Evolutionary conservation across 2,329 filamentous ascomycete genomes (phyloP).

Genomic region (Triangularia verruculosa): DNA sequence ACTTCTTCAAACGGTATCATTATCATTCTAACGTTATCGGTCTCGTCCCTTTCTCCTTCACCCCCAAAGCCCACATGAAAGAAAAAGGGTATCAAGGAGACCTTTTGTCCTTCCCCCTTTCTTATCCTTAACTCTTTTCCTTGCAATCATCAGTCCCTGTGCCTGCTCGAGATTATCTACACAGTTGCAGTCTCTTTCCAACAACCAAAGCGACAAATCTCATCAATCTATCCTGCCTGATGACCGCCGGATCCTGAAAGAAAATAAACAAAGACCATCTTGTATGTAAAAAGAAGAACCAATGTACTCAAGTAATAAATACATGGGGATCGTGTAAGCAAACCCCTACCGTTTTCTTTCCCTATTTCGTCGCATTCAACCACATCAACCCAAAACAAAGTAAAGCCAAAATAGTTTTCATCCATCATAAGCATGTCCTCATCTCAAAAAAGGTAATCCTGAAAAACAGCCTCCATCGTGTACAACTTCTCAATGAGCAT

Average conservation of each 20-base stretch:
- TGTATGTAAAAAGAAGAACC: background rate
- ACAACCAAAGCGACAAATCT: too few relatives aligned
- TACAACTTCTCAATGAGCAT: constrained; percentile 13
- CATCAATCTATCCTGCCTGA: constrained; percentile 1
- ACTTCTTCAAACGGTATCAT: background rate
- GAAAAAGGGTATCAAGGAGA: background rate
- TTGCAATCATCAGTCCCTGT: background rate
- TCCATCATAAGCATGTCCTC: background rate
- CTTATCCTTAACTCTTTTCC: background rate
- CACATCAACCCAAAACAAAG: background rate
- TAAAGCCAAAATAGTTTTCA: background rate
- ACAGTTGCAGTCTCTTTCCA: background rate
- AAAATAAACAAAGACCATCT: too few relatives aligned
- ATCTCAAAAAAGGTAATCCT: background rate
- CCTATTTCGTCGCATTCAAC: background rate
- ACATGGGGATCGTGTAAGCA: background rate
- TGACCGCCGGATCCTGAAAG: too few relatives aligned
- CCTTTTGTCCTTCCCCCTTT: background rate
- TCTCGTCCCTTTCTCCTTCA: background rate
- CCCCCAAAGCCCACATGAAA: background rate
- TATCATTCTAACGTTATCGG: background rate
- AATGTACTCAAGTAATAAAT: too few relatives aligned
- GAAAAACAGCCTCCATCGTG: background rate
- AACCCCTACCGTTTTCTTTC: background rate
- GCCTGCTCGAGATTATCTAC: background rate